Evolutionary conservation across 352 stramenopile genomes (phyloP).

Genomic region (Aphanomyces astaci): DNA sequence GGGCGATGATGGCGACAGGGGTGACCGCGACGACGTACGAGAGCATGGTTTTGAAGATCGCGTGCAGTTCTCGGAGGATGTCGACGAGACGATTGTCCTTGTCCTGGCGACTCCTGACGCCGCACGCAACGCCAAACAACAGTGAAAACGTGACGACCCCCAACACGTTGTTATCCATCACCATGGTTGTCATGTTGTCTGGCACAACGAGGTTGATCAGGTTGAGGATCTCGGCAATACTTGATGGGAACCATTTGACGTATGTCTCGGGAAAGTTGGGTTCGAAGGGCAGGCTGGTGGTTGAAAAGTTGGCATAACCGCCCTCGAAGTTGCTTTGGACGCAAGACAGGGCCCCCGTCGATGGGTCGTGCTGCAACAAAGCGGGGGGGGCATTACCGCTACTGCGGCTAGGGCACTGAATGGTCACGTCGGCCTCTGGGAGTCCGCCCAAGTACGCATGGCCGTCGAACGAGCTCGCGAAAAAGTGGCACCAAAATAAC

Average conservation of each 20-base stretch:
- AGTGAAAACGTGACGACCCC: not conserved
- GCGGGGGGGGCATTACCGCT: not conserved
- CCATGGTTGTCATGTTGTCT: not conserved
- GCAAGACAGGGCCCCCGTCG: not conserved
- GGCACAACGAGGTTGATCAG: not conserved
- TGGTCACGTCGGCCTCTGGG: not conserved
- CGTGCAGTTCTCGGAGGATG: not conserved
- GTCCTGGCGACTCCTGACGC: not conserved
- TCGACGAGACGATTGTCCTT: not conserved
- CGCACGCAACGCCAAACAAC: not conserved
- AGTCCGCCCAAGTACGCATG: not conserved
- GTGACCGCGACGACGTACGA: not conserved
- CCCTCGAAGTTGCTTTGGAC: not conserved
- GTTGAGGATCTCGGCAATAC: not conserved
- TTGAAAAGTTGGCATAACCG: no score
- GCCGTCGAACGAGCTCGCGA: not conserved
- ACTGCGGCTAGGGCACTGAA: not conserved
- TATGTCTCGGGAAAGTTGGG: no score
- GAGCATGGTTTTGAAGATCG: not conserved
- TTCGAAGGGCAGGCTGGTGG: no score
- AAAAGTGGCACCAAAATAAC: not conserved
- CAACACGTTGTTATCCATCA: not conserved
- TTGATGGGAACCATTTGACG: not conserved
- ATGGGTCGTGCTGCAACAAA: not conserved
- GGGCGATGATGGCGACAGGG: constrained; percentile 1